Base-by-base conservation (phyloP, 2,329 filamentous ascomycete species). In the Rhinocladiella mackenziei region DNA sequence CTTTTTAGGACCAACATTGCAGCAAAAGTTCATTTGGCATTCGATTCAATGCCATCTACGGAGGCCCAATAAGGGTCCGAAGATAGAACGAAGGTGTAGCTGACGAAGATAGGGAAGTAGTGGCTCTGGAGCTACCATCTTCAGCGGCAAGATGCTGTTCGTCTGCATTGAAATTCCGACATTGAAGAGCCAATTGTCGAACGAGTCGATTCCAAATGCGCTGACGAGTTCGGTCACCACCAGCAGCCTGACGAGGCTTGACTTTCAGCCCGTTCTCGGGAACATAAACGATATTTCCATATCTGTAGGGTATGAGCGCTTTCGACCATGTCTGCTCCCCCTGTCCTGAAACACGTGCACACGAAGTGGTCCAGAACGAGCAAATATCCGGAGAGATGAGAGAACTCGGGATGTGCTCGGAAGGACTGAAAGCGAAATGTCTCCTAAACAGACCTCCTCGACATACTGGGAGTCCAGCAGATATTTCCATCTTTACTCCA, bases 301-400 rank as follows among this genome's bases (percentile, higher is more conserved):
- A 42, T 20, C 45, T 45, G 13, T 26, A 37, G 20, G 45, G 48
- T 3, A 37, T 52, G 14, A 51, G 51, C 25, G 39, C 43, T 14
- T 51, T 45, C 29, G 49, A 54, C 43, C 53, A 56, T 31, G 54
- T 55, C 19, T 50, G 34, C 18, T 53, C 42, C 39, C 51, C 46
- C 5, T 44, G 47, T 14, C 51, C 54, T 8, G 54, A 56, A 18
- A 56, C 46, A 17, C 45, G 54, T 9, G 49, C 51, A 7, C 43
- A 45, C 10, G 54, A 54, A 35, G 29, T 53, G 5, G 54, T 47
- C 7, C 43, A 52, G 11, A 49, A 46, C 18, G 40, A 49, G 19
- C 51, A 43, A 14, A 55, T 56, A 14, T 42, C 38, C 15, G 35
- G 54, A 17, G 54, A 56, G 20, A 35, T 56, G 25, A 28, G 15